Evolutionary conservation across 2,329 filamentous ascomycete species (phyloP).

Genomic region (Fusarium palustre): DNA sequence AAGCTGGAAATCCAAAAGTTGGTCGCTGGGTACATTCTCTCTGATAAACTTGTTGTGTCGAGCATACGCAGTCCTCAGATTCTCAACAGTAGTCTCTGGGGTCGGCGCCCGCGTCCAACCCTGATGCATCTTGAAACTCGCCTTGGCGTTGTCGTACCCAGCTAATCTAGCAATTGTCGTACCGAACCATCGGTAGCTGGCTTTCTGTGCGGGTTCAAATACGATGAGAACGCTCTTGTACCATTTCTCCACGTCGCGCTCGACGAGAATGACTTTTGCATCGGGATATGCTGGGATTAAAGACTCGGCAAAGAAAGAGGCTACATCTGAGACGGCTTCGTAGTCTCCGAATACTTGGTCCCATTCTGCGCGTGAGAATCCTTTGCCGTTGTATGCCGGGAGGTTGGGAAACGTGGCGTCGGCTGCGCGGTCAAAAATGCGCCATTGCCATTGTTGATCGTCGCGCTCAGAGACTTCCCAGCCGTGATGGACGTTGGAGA

Average conservation of each 20-base stretch:
- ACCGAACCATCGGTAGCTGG: not conserved
- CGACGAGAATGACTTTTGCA: conserved; percentile 47
- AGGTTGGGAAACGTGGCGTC: conserved; percentile 32
- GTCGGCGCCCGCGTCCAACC: conserved; percentile 23
- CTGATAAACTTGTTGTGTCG: conserved; percentile 47
- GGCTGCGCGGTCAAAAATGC: conserved; percentile 19
- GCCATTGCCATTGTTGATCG: conserved; percentile 32
- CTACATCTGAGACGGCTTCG: conserved; percentile 47
- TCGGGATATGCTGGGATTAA: conserved; percentile 48
- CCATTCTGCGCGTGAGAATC: conserved; percentile 40
- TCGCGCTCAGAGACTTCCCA: conserved; percentile 16
- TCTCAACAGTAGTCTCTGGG: not conserved
- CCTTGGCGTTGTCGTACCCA: not conserved
- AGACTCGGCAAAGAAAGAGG: conserved; percentile 39
- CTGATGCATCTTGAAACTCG: conserved; percentile 20
- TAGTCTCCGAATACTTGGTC: conserved; percentile 43
- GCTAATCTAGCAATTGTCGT: not conserved
- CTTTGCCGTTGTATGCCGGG: conserved; percentile 32
- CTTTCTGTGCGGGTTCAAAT: not conserved
- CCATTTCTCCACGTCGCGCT: conserved; percentile 48
- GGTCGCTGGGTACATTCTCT: conserved; percentile 35
- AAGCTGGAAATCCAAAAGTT: conserved; percentile 49
- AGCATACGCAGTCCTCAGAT: conserved; percentile 39
- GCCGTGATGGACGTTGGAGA: conserved; percentile 30
- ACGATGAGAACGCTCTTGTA: conserved; percentile 37